Base-by-base conservation (phyloP, 169 alveolate genomes). In the Cystoisospora suis region DNA sequence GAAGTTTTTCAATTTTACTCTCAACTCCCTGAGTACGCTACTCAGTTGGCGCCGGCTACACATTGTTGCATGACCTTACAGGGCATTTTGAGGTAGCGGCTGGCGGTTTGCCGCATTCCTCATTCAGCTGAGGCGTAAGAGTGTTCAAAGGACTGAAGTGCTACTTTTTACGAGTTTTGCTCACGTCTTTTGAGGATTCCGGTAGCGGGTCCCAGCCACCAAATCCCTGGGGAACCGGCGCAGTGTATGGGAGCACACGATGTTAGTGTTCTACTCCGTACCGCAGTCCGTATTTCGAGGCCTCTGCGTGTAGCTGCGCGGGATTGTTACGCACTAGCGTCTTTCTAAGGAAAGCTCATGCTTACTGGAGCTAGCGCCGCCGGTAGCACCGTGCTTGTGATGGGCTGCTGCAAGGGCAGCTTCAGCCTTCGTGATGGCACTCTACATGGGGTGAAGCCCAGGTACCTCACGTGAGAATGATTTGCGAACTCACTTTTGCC, bases 11-110 rank as follows among this genome's bases (percentile, higher is more conserved):
- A 6, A 38, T 9, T 34, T 72, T 72, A 4, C 20, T 56, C 3
- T 72, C 83, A 5, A 40, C 56, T 6, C 83, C 83, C 83, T 72
- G 56, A 6, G 77, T n/a, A 44, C n/a, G n/a, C n/a, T n/a, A n/a
- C n/a, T n/a, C n/a, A n/a, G n/a, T n/a, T n/a, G n/a, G n/a, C n/a
- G n/a, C n/a, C n/a, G n/a, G n/a, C n/a, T n/a, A n/a, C n/a, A n/a
- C n/a, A n/a, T n/a, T n/a, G n/a, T n/a, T n/a, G n/a, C n/a, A n/a
- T n/a, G n/a, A n/a, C n/a, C 15, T 65, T n/a, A 65, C 77, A 36
- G n/a, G 45, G 34, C 77, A 65, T 44, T 65, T 65, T 5, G 77
- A 65, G n/a, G 42, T 65, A n/a, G 77, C n/a, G 1, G 7, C 0
- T 65, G 77, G 42, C 7, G 42, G 42, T 44, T 65, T 65, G 77